These are phyloP conservation scores for Melanopsichium pennsylvanicum DNA, from an alignment of 1,284 basidiomycete genomes.

Conservation along the genomic window DNA sequence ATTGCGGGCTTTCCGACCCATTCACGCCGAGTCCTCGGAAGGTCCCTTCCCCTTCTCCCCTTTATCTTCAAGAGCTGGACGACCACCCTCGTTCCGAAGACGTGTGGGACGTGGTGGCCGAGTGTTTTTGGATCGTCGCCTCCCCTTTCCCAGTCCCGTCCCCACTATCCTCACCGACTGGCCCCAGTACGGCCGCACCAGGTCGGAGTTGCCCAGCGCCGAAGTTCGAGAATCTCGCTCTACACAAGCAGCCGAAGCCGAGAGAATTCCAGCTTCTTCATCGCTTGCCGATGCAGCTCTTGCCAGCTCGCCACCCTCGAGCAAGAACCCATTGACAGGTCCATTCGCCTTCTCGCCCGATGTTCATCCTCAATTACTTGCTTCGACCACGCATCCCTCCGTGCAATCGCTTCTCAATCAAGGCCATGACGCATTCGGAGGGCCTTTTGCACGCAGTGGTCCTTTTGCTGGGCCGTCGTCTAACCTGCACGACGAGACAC, in stretches of 20 bases:
- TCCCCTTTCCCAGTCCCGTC: slow-evolving; percentile 59
- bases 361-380: slow-evolving; percentile 47
- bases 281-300: slow-evolving; percentile 13
- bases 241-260: slow-evolving; percentile 1
- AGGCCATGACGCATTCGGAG: slow-evolving; percentile 29
- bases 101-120: slow-evolving; percentile 63
- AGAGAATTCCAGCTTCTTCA: slow-evolving; percentile 1
- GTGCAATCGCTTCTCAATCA: slow-evolving; percentile 26
- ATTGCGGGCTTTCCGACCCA: slow-evolving; percentile 59
- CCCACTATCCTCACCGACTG: slow-evolving; percentile 59
- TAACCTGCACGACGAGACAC: slow-evolving; percentile 9
- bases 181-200: slow-evolving; percentile 40
- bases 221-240: slow-evolving; percentile 1
- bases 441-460: slow-evolving; percentile 33
- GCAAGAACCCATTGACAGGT: slow-evolving; percentile 32
- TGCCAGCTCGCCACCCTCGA: slow-evolving; percentile 10
- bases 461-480: slow-evolving; percentile 21
- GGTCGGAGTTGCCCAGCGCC: slow-evolving; percentile 11
- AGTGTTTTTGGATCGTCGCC: slow-evolving; percentile 60
- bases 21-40: slow-evolving; percentile 54
- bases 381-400: slow-evolving; percentile 31
- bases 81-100: slow-evolving; percentile 62
- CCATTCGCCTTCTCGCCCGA: slow-evolving; percentile 59
- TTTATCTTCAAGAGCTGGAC: slow-evolving; percentile 47
- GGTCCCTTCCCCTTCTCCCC: slow-evolving; percentile 37